Conservation (phyloP, 768 basidiomycete species). For the Chalciporus chontae region DNA sequence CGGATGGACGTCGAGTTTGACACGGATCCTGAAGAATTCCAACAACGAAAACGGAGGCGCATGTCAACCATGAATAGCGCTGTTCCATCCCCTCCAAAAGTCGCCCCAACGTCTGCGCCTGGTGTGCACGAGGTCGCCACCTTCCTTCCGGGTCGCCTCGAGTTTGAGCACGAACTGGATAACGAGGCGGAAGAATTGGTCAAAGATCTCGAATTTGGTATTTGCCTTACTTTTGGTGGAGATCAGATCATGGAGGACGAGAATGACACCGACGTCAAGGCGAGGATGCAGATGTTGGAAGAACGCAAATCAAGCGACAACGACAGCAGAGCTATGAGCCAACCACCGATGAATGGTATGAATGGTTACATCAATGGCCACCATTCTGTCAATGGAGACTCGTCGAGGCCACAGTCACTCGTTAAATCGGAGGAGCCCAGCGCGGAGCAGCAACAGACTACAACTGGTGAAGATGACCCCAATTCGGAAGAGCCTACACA, state of each 20-base stretch:
- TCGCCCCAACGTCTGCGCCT: conserved; percentile 83
- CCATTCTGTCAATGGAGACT: conserved; percentile 36
- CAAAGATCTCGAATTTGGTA: conserved; percentile 93
- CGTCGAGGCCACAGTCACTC: conserved; percentile 23
- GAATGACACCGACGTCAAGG: conserved; percentile 71
- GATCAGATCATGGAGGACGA: conserved; percentile 77
- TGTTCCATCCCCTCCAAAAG: conserved; percentile 56
- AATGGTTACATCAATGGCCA: conserved; percentile 34
- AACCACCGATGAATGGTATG: conserved; percentile 20
- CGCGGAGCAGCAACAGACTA: conserved; percentile 35
- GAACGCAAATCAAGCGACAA: conserved; percentile 29
- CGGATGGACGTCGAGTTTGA: conserved; percentile 59
- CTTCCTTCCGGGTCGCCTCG: conserved; percentile 94
- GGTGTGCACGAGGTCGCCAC: conserved; percentile 89
- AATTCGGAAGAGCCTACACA: conserved; percentile 61
- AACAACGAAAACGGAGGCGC: conserved; percentile 81
- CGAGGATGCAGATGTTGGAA: conserved; percentile 38
- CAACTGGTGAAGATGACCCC: conserved; percentile 52
- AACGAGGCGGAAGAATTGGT: conserved; percentile 95
- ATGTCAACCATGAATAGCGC: conserved; percentile 76
- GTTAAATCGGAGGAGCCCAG: conserved; percentile 46
- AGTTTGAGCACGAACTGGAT: conserved; percentile 96
- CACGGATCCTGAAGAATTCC: conserved; percentile 78
- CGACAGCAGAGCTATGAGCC: conserved; percentile 19
- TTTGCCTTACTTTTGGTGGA: conserved; percentile 83